These are phyloP conservation scores for Aquilaria yunnanensis DNA, from an alignment of 345 rosid species.

Conservation along the genomic window DNA sequence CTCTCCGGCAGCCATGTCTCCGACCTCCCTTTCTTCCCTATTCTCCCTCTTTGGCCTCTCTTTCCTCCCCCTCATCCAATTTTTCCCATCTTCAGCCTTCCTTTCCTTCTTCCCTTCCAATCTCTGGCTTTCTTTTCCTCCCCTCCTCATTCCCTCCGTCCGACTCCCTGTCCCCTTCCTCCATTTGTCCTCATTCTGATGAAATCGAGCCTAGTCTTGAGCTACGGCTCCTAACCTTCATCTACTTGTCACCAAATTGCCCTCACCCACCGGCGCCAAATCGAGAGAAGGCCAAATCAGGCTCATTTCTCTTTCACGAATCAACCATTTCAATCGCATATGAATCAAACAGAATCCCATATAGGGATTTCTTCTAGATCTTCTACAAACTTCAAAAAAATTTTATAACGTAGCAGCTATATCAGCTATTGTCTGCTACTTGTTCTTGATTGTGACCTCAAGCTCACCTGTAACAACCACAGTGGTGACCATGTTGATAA, in stretches of 20 bases:
- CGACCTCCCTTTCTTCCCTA: no score
- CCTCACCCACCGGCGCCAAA: no score
- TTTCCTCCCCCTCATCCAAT: no score
- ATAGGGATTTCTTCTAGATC: background rate
- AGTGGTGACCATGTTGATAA: constrained; percentile 78
- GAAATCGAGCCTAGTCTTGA: background rate
- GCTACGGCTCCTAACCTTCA: background rate
- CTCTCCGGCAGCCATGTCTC: no score
- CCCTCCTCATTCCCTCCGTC: background rate
- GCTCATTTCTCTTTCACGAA: background rate
- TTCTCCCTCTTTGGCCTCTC: no score
- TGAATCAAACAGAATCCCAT: background rate
- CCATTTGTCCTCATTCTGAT: background rate
- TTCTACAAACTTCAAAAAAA: no score
- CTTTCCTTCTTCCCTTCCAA: background rate
- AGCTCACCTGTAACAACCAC: constrained; percentile 75
- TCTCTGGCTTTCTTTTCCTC: background rate
- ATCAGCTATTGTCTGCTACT: constrained; percentile 6
- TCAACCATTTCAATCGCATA: background rate
- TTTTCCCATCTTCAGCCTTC: background rate
- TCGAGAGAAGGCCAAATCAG: background rate
- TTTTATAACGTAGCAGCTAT: no score
- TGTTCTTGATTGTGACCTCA: constrained; percentile 56
- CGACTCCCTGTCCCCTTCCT: background rate
- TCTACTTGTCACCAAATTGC: background rate